Evolutionary conservation across 306 rosid species (phyloP).

Genomic region (Calophaca sinica): DNA sequence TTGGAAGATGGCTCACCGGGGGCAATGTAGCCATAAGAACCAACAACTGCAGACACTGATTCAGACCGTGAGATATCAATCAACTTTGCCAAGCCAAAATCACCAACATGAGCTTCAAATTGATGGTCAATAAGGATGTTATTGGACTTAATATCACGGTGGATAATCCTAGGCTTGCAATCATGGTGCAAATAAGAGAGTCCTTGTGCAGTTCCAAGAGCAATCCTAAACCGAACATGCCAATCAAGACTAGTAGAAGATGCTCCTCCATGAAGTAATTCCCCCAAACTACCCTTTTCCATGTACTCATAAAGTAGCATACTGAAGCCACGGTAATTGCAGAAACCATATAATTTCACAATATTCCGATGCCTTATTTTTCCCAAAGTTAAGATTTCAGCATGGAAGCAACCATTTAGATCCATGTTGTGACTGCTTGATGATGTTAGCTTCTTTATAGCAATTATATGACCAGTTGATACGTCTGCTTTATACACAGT

Average conservation of each 20-base stretch:
- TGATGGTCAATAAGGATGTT: slow-evolving; percentile 71
- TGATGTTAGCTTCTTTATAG: slow-evolving; percentile 70
- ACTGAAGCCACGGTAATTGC: slow-evolving; percentile 67
- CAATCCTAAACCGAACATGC: slow-evolving; percentile 67
- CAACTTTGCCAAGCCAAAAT: slow-evolving; percentile 81
- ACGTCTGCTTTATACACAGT: slow-evolving; percentile 72
- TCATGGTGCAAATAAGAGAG: slow-evolving; percentile 80
- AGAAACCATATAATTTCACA: slow-evolving; percentile 78
- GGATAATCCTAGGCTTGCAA: slow-evolving; percentile 80
- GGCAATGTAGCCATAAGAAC: slow-evolving; percentile 88
- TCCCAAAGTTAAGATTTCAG: slow-evolving; percentile 78
- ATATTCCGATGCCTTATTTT: slow-evolving; percentile 78
- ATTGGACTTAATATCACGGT: slow-evolving; percentile 79
- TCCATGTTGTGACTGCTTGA: slow-evolving; percentile 51
- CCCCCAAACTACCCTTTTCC: slow-evolving; percentile 80
- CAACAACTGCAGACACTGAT: slow-evolving; percentile 83
- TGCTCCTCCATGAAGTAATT: slow-evolving; percentile 61
- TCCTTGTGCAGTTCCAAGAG: slow-evolving; percentile 87
- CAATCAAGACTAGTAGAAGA: slow-evolving; percentile 62
- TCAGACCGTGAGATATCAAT: slow-evolving; percentile 75
- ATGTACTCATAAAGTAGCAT: slow-evolving; percentile 78
- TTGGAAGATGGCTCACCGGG: slow-evolving; percentile 62
- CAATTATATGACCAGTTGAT: slow-evolving; percentile 59
- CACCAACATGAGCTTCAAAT: slow-evolving; percentile 86
- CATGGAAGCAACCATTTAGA: slow-evolving; percentile 61